Evolutionary conservation across 2,329 filamentous ascomycete genomes (phyloP), one percentile per base, ranked within the genome.

Genomic region (Intubia oerlemansii): DNA sequence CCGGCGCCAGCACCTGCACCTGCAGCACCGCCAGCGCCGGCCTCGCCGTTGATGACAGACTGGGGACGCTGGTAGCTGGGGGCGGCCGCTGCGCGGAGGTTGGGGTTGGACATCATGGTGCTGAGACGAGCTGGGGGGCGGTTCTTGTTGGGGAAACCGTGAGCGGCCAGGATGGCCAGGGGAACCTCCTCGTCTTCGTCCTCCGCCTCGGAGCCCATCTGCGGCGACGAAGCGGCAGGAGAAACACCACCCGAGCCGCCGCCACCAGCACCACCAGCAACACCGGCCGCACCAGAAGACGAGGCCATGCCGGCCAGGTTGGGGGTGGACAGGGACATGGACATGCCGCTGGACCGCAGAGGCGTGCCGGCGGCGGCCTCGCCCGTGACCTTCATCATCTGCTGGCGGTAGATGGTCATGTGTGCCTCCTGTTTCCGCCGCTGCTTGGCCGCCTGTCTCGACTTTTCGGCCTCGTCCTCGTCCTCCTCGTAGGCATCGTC

Each of bases 311-410:
- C 50, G 4, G 50, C 45, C 13, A 77, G 46, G 36, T 70, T 71
- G 2, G 73, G 68, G 4, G 66, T 65, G 45, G 72, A 78, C 41
- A 61, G 56, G 5, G 66, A 67, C 19, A 60, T 53, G 12, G 62
- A 56, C 35, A 72, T 48, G 28, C 54, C 53, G 10, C 66, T 59
- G n/a, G 68, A 19, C 5, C 18, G 64, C 16, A 59, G 48, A 9
- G 53, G 43, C 10, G 50, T 39, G 24, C 54, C 51, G 9, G 58
- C 48, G 5, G 59, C 48, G 14, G 68, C 53, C 40, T 85, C 79
- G 27, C 82, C 82, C 1, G 81, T 90, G 17, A 88, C 76, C 51
- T 91, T 91, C 77, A 85, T 91, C 82, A 91, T 92, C 50, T 88
- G 78, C 47, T 92, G 82, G 33, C 82, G 68, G 48, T 91, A 91